Base-by-base conservation (phyloP, 2,329 filamentous ascomycete species). In the Sarocladiaceae sp. region DNA sequence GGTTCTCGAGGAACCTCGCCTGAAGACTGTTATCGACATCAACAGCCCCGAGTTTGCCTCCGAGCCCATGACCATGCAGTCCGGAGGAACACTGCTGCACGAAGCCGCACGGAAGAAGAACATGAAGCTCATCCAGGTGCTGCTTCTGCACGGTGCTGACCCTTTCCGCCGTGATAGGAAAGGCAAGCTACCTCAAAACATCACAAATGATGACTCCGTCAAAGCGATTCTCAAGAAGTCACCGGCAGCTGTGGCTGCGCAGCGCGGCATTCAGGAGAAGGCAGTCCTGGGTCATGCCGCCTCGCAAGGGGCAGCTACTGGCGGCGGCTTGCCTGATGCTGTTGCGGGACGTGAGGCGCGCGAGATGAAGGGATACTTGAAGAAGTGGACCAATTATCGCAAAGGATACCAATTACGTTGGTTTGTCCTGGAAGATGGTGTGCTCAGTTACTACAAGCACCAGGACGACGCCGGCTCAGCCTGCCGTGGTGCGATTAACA, bases 311-410 rank as follows among this genome's bases (percentile, higher is more conserved):
- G 77, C 77, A 5, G 71, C 74, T 2, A 71, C 76, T 8, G 66
- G 76, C 13, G 74, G 81, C 23, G 70, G 73, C 2, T 75, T 84
- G 15, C 75, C 78, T 10, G 80, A 88, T 58, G 74, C 81, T 18
- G 67, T 84, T 54, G 88, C 87, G 23, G 87, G 88, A 15, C 91
- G 93, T 59, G 94, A 99, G 64, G 88, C 89, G 17, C 82, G 92
- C 46, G 93, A 97, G 70, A 97, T 99, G 89, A 97, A 96, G 73
- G 94, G 94, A 6, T 99, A 97, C 67, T 76, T 99, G 53, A 97
- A 97, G 73, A 99, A 99, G 69, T 99, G 94, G 94, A 99, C 94
- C 46, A 99, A 99, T 67, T 99, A 99, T 67, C 92, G 93, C 20
- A 92, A 89, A 65, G 94, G 94, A 8, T 99, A 97, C 73, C 96